Evolutionary conservation across 2,329 filamentous ascomycete genomes (phyloP).

Genomic region (Zasmidium citrigriseum): DNA sequence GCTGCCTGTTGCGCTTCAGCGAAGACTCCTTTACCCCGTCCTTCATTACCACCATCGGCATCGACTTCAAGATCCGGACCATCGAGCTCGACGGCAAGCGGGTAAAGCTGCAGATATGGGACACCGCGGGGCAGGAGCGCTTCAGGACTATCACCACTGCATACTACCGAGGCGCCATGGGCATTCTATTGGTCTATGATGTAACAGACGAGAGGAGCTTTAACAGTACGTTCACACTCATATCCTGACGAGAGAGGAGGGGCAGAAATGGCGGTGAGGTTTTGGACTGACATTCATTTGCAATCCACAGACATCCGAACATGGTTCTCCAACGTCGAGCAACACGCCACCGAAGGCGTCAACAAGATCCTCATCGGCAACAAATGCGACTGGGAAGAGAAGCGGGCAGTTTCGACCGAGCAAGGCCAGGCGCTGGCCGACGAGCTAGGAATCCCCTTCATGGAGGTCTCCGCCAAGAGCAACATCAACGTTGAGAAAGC

Average conservation of each 20-base stretch:
- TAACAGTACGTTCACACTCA: constrained; percentile 68
- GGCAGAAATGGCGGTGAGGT: neutral
- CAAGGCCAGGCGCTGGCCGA: constrained; percentile 90
- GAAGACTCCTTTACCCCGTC: constrained; percentile 97
- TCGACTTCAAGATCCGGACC: constrained; percentile 99
- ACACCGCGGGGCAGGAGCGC: constrained; percentile 95
- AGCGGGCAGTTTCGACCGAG: constrained; percentile 90
- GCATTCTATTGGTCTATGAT: constrained; percentile 95
- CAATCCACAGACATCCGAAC: constrained; percentile 81
- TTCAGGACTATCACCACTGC: constrained; percentile 99
- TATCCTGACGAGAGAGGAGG: neutral
- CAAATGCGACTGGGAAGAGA: constrained; percentile 99
- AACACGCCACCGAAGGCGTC: constrained; percentile 96
- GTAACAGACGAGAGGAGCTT: constrained; percentile 96
- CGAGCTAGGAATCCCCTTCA: constrained; percentile 95
- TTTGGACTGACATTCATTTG: constrained; percentile 21
- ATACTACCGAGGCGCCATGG: constrained; percentile 98
- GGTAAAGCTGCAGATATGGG: constrained; percentile 99
- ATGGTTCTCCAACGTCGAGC: constrained; percentile 99
- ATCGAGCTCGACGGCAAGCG: constrained; percentile 99
- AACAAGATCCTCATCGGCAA: constrained; percentile 99
- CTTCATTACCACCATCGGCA: constrained; percentile 98
- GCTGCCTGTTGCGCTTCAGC: constrained; percentile 93
- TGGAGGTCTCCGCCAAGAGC: constrained; percentile 97
- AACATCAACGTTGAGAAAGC: constrained; percentile 99